These are phyloP conservation scores for Tremellales sp. DNA, from an alignment of 1,284 basidiomycete genomes.

Conservation along the genomic window DNA sequence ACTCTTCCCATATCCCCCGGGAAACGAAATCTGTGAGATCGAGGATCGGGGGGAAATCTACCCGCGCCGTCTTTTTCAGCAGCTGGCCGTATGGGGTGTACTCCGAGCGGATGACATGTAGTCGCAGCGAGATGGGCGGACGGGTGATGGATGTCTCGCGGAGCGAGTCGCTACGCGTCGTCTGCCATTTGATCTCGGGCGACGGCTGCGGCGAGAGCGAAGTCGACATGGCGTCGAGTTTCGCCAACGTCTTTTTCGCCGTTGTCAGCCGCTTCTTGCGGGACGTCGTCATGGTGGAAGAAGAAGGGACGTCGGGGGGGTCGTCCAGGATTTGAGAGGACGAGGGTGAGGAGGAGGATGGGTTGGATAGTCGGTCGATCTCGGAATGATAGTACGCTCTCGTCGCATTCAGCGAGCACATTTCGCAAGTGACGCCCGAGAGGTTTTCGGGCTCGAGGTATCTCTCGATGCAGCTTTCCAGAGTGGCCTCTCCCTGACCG, in stretches of 20 bases:
- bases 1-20: conserved; percentile 40
- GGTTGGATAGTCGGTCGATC: conserved; percentile 31
- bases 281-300: conserved; percentile 50
- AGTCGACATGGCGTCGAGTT: conserved; percentile 62
- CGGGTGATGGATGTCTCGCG: conserved; percentile 48
- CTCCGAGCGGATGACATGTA: conserved; percentile 83
- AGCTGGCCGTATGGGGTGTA: conserved; percentile 64
- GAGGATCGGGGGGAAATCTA: conserved; percentile 78
- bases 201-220: conserved; percentile 43
- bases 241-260: conserved; percentile 58
- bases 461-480: conserved; percentile 49
- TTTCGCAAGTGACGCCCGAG: conserved; percentile 50
- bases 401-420: conserved; percentile 49
- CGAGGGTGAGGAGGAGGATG: conserved; percentile 7
- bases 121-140: conserved; percentile 74
- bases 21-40: conserved; percentile 70
- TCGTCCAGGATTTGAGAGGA: conserved; percentile 25
- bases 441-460: conserved; percentile 51
- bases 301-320: conserved; percentile 16
- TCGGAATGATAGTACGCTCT: conserved; percentile 40
- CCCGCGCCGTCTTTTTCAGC: conserved; percentile 71
- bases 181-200: conserved; percentile 40
- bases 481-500: conserved; percentile 41
- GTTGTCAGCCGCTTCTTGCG: conserved; percentile 68
- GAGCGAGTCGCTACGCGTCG: conserved; percentile 29